Percentiles rank a stretch among this genome's conserved stretches.
Conservation (phyloP, 805 yeast species). For the Monosporozyma servazzii region DNA sequence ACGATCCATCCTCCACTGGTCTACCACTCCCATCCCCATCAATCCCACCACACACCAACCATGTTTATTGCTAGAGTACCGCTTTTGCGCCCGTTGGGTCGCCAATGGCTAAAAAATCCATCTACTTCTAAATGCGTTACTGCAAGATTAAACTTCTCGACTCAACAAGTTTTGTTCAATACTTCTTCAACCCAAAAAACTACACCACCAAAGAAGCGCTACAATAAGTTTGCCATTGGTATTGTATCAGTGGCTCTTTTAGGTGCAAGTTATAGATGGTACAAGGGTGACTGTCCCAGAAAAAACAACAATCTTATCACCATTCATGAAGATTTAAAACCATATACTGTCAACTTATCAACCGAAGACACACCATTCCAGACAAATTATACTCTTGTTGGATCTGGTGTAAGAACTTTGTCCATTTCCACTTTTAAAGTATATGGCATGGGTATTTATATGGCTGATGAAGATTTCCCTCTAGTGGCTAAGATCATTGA, state of each 20-base stretch:
- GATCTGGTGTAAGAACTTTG: constrained; percentile 75
- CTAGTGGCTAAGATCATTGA: constrained; percentile 35
- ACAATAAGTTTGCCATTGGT: constrained; percentile 5
- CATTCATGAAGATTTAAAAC: constrained; percentile 41
- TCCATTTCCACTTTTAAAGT: constrained; percentile 78
- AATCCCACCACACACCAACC: background rate
- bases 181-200: background rate
- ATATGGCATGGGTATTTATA: constrained; percentile 77
- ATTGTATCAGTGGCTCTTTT: background rate
- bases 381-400: constrained; percentile 48
- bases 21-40: background rate
- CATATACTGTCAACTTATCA: constrained; percentile 35
- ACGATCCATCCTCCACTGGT: background rate
- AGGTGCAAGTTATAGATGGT: background rate
- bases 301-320: constrained; percentile 27
- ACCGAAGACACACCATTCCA: constrained; percentile 19
- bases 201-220: background rate
- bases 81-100: background rate
- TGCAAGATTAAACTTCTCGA: background rate
- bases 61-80: background rate
- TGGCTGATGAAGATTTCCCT: constrained; percentile 49
- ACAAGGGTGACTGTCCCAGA: constrained; percentile 3
- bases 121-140: background rate
- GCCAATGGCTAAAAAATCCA: background rate
- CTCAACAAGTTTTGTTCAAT: background rate